Conservation (phyloP, 2,329 filamentous ascomycete species). For the Sclerotinia spermophila region DNA sequence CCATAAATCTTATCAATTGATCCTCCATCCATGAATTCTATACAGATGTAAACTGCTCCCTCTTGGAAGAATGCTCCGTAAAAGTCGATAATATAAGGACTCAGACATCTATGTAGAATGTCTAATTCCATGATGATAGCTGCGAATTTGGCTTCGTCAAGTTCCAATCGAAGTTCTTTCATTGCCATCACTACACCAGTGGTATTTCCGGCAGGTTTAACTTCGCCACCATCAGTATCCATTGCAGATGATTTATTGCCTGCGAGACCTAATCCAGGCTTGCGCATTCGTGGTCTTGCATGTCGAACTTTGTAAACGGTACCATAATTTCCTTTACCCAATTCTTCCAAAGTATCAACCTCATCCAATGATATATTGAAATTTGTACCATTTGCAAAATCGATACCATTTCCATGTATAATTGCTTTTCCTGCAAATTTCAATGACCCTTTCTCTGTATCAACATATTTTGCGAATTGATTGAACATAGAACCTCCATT, state of each 20-base stretch:
- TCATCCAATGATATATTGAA: slow-evolving; percentile 96
- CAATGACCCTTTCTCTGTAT: slow-evolving; percentile 78
- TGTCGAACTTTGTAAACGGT: slow-evolving; percentile 97
- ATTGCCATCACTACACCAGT: slow-evolving; percentile 92
- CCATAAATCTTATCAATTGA: slow-evolving; percentile 95
- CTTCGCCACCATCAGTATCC: slow-evolving; percentile 35
- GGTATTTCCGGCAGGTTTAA: slow-evolving; percentile 30
- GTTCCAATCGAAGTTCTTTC: slow-evolving; percentile 95
- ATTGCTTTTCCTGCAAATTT: slow-evolving; percentile 91
- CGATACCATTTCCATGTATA: slow-evolving; percentile 83
- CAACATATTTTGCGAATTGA: slow-evolving; percentile 77
- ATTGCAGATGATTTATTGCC: slow-evolving; percentile 42
- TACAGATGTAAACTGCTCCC: slow-evolving; percentile 97
- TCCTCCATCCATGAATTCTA: slow-evolving; percentile 98
- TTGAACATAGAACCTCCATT: slow-evolving; percentile 50
- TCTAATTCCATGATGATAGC: slow-evolving; percentile 98
- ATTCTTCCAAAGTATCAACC: slow-evolving; percentile 85
- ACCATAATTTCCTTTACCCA: slow-evolving; percentile 97
- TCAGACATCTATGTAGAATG: slow-evolving; percentile 90
- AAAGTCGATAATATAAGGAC: slow-evolving; percentile 96
- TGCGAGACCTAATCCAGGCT: slow-evolving; percentile 57
- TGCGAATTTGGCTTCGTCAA: slow-evolving; percentile 94
- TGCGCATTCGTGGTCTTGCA: slow-evolving; percentile 58
- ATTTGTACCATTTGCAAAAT: slow-evolving; percentile 83
- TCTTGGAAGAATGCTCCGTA: slow-evolving; percentile 99